Evolutionary conservation across 352 stramenopile species (phyloP).

Genomic region (Pythium brassicae): DNA sequence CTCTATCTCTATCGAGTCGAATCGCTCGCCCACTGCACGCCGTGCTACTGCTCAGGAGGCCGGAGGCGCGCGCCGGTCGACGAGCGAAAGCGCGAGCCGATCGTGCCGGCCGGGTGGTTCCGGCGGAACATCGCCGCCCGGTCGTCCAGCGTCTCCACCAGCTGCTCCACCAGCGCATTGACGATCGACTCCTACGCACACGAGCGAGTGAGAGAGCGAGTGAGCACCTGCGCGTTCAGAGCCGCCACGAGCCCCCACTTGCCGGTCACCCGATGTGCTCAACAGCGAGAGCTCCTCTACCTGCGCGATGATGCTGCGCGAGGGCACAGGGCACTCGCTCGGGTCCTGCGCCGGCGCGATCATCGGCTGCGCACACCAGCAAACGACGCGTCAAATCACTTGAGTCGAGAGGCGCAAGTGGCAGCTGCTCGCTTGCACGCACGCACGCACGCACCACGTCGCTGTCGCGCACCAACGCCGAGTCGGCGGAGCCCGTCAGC

Average conservation of each 20-base stretch:
- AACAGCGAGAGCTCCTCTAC: no score
- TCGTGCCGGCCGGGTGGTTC: constrained; percentile 72
- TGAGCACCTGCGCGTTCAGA: no score
- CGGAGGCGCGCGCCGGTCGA: no score
- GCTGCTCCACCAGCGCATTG: constrained; percentile 66
- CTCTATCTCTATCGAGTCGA: no score
- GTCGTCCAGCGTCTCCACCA: constrained; percentile 35
- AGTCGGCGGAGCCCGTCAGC: constrained; percentile 39
- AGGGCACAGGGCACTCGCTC: constrained; percentile 50
- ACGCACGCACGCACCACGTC: constrained; percentile 27
- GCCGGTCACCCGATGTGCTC: no score
- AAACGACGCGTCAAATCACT: no score
- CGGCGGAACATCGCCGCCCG: constrained; percentile 27
- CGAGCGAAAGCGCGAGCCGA: constrained; percentile 22
- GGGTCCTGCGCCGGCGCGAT: constrained; percentile 45
- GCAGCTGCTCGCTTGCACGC: no score
- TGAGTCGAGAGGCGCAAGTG: no score
- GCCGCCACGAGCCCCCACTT: no score
- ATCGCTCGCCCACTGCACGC: no score
- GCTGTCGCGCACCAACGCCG: constrained; percentile 26
- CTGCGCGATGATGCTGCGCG: constrained; percentile 76
- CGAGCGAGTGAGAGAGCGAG: background rate
- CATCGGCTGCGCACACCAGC: constrained; percentile 23
- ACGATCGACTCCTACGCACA: constrained; percentile 51
- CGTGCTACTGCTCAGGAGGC: no score